Base-by-base conservation (phyloP, 2,329 filamentous ascomycete genomes). In the Huntiella decipiens region DNA sequence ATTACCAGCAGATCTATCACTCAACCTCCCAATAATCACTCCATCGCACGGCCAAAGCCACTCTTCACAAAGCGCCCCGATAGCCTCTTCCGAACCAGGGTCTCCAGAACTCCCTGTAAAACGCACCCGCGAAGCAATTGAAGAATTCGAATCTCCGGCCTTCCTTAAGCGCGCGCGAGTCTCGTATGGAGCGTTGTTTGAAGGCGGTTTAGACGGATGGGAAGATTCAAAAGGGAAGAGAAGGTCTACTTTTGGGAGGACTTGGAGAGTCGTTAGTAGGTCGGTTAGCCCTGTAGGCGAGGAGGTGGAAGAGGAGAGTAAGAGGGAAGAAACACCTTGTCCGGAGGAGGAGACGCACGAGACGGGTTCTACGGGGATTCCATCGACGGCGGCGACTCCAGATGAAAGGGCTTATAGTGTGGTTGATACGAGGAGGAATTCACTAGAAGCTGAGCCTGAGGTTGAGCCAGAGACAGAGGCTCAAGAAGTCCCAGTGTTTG, bases 261-360 rank as follows among this genome's bases (percentile, higher is more conserved):
- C 73, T 22, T 95, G 88, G 88, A 77, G 72, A 51, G 81, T 87
- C 54, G 68, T 69, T 16, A 81, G 79, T 55, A 71, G 74, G 47
- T 80, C 82, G 1, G 77, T 75, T 5, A 87, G 78, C 44, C 82
- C 83, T 2, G 72, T 79, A 55, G 68, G 32, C 4, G 46, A 50
- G 16, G 48, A 52, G 16, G 46, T 50, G 4, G 46, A 51, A 3
- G 12, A 36, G 11, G 13, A 22, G n/a, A 17, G 15, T 22, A 5
- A 10, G 7, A 4, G 22, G 17, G 13, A 28, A 22, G 15, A 11
- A 31, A n/a, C 39, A 16, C 22, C 12, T 31, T 28, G n/a, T 15
- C 17, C 19, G 45, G 17, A 12, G 12, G 31, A 13, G 17, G 32
- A n/a, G 33, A n/a, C 10, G 12, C 16, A 39, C 7, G 22, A 7